These are phyloP conservation scores for Aspergillus jensenii DNA, from an alignment of 2,329 filamentous ascomycete species.

Conservation along the genomic window DNA sequence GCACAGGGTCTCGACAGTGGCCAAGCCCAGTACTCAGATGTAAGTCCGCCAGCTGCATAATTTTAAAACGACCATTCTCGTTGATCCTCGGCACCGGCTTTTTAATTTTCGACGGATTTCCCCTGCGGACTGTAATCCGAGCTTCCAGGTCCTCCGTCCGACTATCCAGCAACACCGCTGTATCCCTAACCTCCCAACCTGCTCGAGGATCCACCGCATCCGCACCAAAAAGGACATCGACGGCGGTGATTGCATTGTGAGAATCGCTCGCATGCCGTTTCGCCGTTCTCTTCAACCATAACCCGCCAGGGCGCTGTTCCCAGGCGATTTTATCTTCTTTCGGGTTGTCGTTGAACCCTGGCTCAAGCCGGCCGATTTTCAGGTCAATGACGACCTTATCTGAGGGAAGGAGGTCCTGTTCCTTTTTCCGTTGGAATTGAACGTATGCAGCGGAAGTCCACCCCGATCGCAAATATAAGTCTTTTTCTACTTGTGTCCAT, in stretches of 20 bases:
- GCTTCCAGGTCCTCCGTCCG: constrained; percentile 63
- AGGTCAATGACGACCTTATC: constrained; percentile 82
- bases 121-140: constrained; percentile 75
- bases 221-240: constrained; percentile 85
- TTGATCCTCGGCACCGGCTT: constrained; percentile 75
- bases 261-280: constrained; percentile 74
- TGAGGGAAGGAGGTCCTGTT: constrained; percentile 72
- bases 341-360: constrained; percentile 56
- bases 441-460: constrained; percentile 78
- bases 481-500: constrained; percentile 87
- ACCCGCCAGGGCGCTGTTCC: constrained; percentile 73
- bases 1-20: constrained; percentile 80
- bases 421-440: constrained; percentile 78
- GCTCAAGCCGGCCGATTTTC: constrained; percentile 70
- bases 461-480: constrained; percentile 74
- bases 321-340: constrained; percentile 63
- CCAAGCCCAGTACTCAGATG: constrained; percentile 91
- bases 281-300: constrained; percentile 78
- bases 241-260: constrained; percentile 70
- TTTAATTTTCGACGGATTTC: constrained; percentile 61
- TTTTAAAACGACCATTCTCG: constrained; percentile 93
- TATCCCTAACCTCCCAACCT: constrained; percentile 78
- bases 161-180: constrained; percentile 68
- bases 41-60: constrained; percentile 92
- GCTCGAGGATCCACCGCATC: constrained; percentile 87